Percentiles rank a stretch among this genome's conserved stretches.
phyloP scores from a whole-genome alignment of 2,329 filamentous ascomycete species.

The Neurospora crassa region DNA sequence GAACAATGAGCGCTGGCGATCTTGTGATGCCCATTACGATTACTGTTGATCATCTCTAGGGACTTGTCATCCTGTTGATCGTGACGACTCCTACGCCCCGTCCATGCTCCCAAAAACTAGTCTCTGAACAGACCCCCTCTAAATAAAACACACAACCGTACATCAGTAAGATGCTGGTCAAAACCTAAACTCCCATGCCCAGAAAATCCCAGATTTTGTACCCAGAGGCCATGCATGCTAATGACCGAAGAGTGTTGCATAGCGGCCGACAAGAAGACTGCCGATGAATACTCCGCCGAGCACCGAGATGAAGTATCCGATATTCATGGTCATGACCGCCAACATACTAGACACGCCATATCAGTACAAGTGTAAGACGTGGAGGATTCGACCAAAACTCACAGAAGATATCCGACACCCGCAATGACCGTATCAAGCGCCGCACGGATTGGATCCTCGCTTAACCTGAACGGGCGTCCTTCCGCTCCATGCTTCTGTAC shows the following conservation, averaged over 20 bases:
- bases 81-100: neutral
- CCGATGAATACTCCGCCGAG: slow-evolving; percentile 75
- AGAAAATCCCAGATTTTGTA: neutral
- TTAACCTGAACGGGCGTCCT: slow-evolving; percentile 67
- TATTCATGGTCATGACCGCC: slow-evolving; percentile 77
- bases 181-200: neutral
- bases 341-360: slow-evolving; percentile 58
- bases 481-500: slow-evolving; percentile 43
- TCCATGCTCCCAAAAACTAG: neutral
- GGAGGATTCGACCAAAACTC: slow-evolving; percentile 32
- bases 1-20: neutral
- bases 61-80: neutral
- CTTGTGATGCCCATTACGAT: neutral
- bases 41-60: neutral
- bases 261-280: slow-evolving; percentile 71
- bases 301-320: slow-evolving; percentile 69
- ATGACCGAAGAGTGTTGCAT: slow-evolving; percentile 41
- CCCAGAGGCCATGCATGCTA: slow-evolving; percentile 14
- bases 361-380: neutral
- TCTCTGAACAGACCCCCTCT: no score
- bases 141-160: neutral
- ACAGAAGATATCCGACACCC: slow-evolving; percentile 82
- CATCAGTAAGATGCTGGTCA: neutral
- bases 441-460: slow-evolving; percentile 67
- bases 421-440: slow-evolving; percentile 59